Evolutionary conservation across 139 green algal genomes (phyloP).

Genomic region (Limnomonas spitsbergensis): DNA sequence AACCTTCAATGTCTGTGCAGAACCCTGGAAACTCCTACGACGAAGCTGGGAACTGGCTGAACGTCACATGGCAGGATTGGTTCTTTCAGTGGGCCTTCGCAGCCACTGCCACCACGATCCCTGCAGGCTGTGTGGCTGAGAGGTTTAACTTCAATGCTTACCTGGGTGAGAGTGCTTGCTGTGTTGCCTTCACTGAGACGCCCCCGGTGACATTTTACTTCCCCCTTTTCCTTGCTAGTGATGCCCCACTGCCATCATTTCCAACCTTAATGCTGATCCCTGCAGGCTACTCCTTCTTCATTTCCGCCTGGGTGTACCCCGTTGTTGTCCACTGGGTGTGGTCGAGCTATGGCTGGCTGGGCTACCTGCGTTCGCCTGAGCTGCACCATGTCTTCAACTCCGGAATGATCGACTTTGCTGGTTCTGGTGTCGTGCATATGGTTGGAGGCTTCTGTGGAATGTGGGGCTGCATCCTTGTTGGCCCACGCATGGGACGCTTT

Average conservation of each 20-base stretch:
- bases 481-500: conserved; percentile 90
- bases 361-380: conserved; percentile 12
- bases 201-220: no score
- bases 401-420: conserved; percentile 78
- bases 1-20: not conserved
- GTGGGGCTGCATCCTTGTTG: conserved; percentile 71
- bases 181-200: no score
- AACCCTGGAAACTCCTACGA: not conserved
- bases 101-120: conserved; percentile 67
- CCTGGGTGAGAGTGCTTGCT: conserved; percentile 27
- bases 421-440: conserved; percentile 73
- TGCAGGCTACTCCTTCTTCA: conserved; percentile 49
- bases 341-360: conserved; percentile 56
- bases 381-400: conserved; percentile 40
- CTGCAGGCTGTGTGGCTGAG: conserved; percentile 65
- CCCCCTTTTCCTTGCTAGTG: no score
- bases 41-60: not conserved
- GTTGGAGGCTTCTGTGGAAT: conserved; percentile 58
- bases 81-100: conserved; percentile 78
- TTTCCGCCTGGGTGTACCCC: conserved; percentile 72
- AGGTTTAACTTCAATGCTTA: conserved; percentile 70
- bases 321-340: conserved; percentile 70
- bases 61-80: conserved; percentile 42
- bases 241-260: not conserved
- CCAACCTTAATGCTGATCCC: not conserved